A percentile compares a stretch with the other conserved stretches of the same genome.
These are phyloP conservation scores for Salix udensis DNA, from an alignment of 345 rosid genomes.

Conservation along the genomic window DNA sequence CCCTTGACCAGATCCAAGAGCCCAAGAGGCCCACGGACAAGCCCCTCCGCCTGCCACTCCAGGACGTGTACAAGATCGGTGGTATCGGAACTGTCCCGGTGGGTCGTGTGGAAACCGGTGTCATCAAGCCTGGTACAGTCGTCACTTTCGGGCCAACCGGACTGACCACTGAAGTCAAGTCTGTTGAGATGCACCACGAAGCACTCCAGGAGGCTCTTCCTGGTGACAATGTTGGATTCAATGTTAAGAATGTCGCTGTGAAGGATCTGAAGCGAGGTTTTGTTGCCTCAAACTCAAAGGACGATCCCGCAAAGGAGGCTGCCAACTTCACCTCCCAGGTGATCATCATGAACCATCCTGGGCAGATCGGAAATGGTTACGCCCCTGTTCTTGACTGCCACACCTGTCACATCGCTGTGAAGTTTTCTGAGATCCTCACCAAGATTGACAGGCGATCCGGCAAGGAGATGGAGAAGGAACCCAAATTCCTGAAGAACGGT, in stretches of 20 bases:
- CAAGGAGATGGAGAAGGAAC: constrained; percentile 82
- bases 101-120: constrained; percentile 53
- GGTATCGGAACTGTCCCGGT: constrained; percentile 17
- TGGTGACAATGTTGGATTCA: constrained; percentile 78
- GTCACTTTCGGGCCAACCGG: constrained; percentile 75
- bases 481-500: constrained; percentile 80
- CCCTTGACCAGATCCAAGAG: constrained; percentile 23
- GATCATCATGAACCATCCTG: constrained; percentile 93
- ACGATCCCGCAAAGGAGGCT: constrained; percentile 78
- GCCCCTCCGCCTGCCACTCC: constrained; percentile 29
- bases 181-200: constrained; percentile 94
- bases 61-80: constrained; percentile 21
- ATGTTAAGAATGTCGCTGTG: constrained; percentile 78
- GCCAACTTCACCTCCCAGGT: constrained; percentile 80
- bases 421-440: constrained; percentile 61
- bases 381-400: constrained; percentile 87
- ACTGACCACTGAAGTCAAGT: constrained; percentile 78
- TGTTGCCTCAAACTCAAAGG: constrained; percentile 87
- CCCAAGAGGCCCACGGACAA: constrained; percentile 29
- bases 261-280: constrained; percentile 84
- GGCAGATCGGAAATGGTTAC: constrained; percentile 83
- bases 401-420: constrained; percentile 82
- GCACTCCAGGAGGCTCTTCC: constrained; percentile 76
- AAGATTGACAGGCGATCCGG: constrained; percentile 79
- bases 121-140: constrained; percentile 74